Evolutionary conservation across 2,329 filamentous ascomycete species (phyloP), one percentile per base, ranked within the genome.

Genomic region (Phyllosticta citrichinensis): DNA sequence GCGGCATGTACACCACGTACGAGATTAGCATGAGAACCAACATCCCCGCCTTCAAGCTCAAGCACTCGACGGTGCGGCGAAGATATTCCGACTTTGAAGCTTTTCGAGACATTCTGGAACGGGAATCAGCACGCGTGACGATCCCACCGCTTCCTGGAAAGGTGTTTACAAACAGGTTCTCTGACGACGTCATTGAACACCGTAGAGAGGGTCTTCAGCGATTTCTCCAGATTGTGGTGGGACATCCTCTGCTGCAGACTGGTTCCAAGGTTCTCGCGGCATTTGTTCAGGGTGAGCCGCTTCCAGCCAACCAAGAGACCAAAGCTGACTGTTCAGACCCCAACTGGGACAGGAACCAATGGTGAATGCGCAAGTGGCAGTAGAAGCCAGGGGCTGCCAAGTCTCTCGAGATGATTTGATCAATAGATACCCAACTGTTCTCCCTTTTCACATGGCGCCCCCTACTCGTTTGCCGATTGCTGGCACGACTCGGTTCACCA

Each of bases 61-160:
- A 92, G 65, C 74, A 75, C 73, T 91, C 87, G 65, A 85, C 86
- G 67, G 94, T 99, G 64, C 91, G 92, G 67, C 87, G 94, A 64
- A 90, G 94, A 58, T 99, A 99, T 80, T 94, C 88, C 62, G 94
- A 99, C 76, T 99, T 99, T 74, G 94, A 99, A 79, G 93, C 96
- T 78, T 99, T 99, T 76, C 89, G 94, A 72, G 94, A 99, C 76
- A 96, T 97, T 65, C 84, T 99, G 63, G 94, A 99, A 83, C 87
- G 94, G 68, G 94, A 99, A 78, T 89, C 85, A 68, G 92, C 92
- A 62, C 85, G 93, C 66, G 94, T 99, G 62, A 96, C 91, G 22
- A 99, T 99, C 70, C 94, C 94, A 0, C 93, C 94, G 5, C 79
- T 99, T 65, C 94, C 94, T 0, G 94, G 94, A 57, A 99, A 97